Evolutionary conservation across 768 basidiomycete species (phyloP).

Genomic region (Lactarius indigo): DNA sequence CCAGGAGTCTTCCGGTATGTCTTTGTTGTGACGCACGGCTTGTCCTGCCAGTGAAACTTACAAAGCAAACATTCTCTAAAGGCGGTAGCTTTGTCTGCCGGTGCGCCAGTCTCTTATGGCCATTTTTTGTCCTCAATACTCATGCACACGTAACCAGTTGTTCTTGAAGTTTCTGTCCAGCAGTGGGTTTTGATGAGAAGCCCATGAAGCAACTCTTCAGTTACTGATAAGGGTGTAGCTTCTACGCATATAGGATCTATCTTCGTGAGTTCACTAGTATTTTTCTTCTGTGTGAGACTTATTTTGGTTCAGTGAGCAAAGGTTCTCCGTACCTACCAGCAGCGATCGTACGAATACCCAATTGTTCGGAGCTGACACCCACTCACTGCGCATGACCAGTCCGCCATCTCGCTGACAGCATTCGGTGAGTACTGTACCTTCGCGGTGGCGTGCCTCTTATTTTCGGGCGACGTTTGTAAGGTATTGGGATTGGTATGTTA

Average conservation of each 20-base stretch:
- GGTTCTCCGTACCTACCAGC: not conserved
- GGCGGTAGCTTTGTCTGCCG: not conserved
- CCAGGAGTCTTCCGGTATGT: constrained; percentile 5
- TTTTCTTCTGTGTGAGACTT: not conserved
- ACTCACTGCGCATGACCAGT: not conserved
- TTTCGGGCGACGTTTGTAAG: not conserved
- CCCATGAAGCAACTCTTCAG: not conserved
- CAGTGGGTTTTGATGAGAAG: not conserved
- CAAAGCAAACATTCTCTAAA: not conserved
- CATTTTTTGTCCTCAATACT: not conserved
- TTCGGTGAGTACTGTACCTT: not conserved
- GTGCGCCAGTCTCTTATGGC: not conserved
- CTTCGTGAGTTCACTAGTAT: not conserved
- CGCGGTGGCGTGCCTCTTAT: not conserved
- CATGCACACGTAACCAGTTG: not conserved
- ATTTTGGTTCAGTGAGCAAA: not conserved
- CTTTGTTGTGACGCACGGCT: not conserved
- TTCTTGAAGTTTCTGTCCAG: constrained; percentile 2
- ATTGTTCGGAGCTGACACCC: not conserved
- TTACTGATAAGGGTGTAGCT: not conserved
- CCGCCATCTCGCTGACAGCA: not conserved
- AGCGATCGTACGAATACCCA: constrained; percentile 4
- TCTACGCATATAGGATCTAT: constrained; percentile 4
- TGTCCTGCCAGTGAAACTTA: not conserved
- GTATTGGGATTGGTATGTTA: not conserved